These are phyloP conservation scores for Chrysosporium keratinophilum DNA, from an alignment of 2,329 filamentous ascomycete species.

Conservation along the genomic window DNA sequence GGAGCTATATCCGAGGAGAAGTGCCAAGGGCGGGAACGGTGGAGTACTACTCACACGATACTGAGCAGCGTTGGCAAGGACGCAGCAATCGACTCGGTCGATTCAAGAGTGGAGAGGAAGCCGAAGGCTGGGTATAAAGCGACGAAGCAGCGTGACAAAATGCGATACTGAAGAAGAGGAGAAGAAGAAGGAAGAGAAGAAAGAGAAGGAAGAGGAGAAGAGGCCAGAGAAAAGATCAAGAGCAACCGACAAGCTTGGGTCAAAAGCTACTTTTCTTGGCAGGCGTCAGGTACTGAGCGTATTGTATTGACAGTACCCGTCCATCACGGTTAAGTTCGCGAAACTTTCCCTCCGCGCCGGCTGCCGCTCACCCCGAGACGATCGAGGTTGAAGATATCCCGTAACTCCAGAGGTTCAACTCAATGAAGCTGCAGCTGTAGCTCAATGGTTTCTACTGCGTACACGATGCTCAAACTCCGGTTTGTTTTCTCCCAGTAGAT, in stretches of 20 bases:
- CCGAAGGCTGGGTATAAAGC: slow-evolving; percentile 5
- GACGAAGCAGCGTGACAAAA: neutral
- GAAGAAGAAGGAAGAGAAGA: slow-evolving; percentile 1
- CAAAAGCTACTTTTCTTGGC: slow-evolving; percentile 10
- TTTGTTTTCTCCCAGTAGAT: no score
- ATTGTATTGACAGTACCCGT: slow-evolving; percentile 1
- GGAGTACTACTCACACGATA: neutral
- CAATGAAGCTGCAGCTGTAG: no score
- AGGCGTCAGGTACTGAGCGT: slow-evolving; percentile 5
- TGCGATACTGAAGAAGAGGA: slow-evolving; percentile 9
- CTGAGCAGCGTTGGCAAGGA: slow-evolving; percentile 1
- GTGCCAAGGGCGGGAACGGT: neutral
- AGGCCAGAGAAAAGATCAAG: neutral
- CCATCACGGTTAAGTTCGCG: neutral
- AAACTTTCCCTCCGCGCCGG: neutral
- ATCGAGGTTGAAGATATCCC: neutral
- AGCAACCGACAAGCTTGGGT: slow-evolving; percentile 2
- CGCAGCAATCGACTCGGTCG: neutral
- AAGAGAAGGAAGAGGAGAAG: neutral
- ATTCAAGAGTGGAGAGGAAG: slow-evolving; percentile 9
- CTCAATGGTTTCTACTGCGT: no score
- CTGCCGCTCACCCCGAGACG: neutral
- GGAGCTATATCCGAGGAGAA: slow-evolving; percentile 1
- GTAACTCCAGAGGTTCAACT: neutral
- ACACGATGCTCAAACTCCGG: no score